Percentiles rank a stretch among this genome's conserved stretches.
phyloP scores from a whole-genome alignment of 2,329 filamentous ascomycete genomes.

The Fusarium palustre region DNA sequence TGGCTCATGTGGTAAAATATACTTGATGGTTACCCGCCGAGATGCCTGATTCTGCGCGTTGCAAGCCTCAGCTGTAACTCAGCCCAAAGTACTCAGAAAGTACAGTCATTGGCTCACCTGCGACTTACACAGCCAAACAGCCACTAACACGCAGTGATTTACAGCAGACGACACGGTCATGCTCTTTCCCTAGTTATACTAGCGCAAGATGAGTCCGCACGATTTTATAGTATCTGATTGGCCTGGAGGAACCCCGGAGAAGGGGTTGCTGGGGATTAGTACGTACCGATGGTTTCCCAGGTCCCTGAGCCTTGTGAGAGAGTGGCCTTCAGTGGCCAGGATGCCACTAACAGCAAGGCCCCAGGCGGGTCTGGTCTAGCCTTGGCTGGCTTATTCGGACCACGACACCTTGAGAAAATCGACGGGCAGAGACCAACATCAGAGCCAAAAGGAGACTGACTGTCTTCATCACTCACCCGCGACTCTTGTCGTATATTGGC shows the following conservation, averaged over 20 bases:
- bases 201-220: constrained; percentile 29
- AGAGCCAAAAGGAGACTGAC: constrained; percentile 50
- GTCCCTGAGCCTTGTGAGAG: constrained; percentile 33
- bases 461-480: constrained; percentile 44
- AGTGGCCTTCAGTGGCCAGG: constrained; percentile 37
- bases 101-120: constrained; percentile 24
- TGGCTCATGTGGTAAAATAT: constrained; percentile 13
- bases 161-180: constrained; percentile 42
- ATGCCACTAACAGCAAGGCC: constrained; percentile 38
- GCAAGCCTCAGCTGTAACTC: constrained; percentile 25
- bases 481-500: constrained; percentile 39
- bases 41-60: constrained; percentile 18
- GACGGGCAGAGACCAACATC: constrained; percentile 49
- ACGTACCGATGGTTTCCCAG: constrained; percentile 35
- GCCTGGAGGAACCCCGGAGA: constrained; percentile 51
- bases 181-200: constrained; percentile 39
- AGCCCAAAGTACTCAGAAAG: constrained; percentile 31
- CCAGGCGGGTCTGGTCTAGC: constrained; percentile 36
- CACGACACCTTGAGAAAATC: constrained; percentile 56
- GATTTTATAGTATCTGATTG: constrained; percentile 39
- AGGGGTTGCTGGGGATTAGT: constrained; percentile 39
- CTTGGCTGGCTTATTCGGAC: constrained; percentile 54
- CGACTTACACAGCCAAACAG: constrained; percentile 36
- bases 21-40: constrained; percentile 30
- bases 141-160: constrained; percentile 39